These are phyloP conservation scores for Candida dubliniensis DNA, from an alignment of 1,139 yeast species.

Conservation along the genomic window DNA sequence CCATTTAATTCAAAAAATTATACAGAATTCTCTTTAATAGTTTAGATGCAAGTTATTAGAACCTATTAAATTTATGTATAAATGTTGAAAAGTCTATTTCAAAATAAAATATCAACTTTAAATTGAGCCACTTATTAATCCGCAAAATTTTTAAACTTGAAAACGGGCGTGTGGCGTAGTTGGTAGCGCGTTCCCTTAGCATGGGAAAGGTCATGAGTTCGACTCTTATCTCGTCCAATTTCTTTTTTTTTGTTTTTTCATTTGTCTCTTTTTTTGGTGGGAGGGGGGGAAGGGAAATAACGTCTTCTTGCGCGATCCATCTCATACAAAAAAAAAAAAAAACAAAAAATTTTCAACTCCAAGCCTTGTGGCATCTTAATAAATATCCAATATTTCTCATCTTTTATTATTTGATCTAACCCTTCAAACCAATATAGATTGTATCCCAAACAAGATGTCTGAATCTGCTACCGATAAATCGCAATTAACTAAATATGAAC, in stretches of 20 bases:
- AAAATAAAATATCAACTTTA: neutral
- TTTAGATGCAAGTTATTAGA: no score
- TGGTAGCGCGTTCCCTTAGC: conserved; percentile 73
- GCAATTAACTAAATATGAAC: conserved; percentile 64
- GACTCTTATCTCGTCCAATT: conserved; percentile 65
- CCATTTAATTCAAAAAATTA: no score
- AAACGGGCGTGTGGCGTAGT: conserved; percentile 66
- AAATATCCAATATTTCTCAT: neutral
- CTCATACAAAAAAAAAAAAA: neutral
- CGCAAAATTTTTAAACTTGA: neutral
- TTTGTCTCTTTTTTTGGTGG: neutral
- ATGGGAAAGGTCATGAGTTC: conserved; percentile 68
- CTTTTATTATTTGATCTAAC: neutral
- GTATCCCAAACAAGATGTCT: conserved; percentile 9
- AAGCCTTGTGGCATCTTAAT: neutral
- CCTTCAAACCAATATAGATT: neutral
- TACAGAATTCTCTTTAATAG: no score
- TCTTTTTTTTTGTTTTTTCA: conserved; percentile 20
- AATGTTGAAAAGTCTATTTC: neutral
- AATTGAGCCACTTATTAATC: neutral
- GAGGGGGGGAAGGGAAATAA: neutral
- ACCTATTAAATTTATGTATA: no score
- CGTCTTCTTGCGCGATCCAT: neutral
- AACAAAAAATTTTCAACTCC: conserved; percentile 4
- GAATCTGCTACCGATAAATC: conserved; percentile 54